Evolutionary conservation across 495 filamentous ascomycete genomes (phyloP), one percentile per base, ranked within the genome.

Genomic region (Penicillium macrosclerotiorum): DNA sequence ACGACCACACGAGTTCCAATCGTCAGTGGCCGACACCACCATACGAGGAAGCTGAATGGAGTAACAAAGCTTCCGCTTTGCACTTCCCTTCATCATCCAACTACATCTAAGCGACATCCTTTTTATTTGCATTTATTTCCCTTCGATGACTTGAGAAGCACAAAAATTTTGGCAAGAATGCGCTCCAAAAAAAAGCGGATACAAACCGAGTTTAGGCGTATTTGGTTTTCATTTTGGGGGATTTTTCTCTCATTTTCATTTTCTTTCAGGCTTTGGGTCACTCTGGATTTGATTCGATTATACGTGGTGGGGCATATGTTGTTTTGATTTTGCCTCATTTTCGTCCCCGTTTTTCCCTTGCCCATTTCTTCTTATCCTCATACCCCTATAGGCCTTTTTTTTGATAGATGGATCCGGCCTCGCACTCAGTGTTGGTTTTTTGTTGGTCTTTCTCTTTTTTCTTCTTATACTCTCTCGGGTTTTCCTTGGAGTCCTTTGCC

Each of bases 21-120:
- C 78, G 86, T 33, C 89, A 91, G 64, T 95, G 89, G 87, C 91
- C 91, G 19, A 97, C 93, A n/a, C 94, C 94, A 29, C 93, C 93
- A 20, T 94, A 95, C 55, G 84, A 86, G 43, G 91, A 94, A 57
- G 80, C 83, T 47, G 93, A 91, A 63, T 96, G 88, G 90, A 87
- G 82, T 22, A 82, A 83, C n/a, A 82, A 89, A 31, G 83, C 86
- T 14, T 76, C 86, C 19, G 20, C 52, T 18, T 82, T 85, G 4
- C 88, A 84, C 68, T 87, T 88, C 65, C 74, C 85, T 37, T 82
- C 81, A 30, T 80, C 81, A 37, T 63, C 72, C 37, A 67, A 65
- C 27, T 77, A 67, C 52, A 65, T 69, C 48, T 80, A 70, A 67
- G 46, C 14, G n/a, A 48, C 13, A 30, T 13, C 31, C 12, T 22